Conservation (phyloP, 331 rosid species). For the Malus hybrid region DNA sequence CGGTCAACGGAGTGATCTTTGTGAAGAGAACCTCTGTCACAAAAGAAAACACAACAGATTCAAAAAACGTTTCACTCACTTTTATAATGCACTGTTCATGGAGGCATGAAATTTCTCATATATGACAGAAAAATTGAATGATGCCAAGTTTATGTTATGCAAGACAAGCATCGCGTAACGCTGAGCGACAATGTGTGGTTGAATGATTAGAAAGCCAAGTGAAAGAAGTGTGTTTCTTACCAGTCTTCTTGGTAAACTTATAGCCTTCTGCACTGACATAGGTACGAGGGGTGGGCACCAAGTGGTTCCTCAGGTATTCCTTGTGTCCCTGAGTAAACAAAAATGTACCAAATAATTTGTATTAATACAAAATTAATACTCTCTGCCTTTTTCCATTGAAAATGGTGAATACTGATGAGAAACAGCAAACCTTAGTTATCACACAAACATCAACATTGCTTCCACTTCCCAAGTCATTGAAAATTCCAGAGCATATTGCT, state of each 20-base stretch:
- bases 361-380: constrained; percentile 5
- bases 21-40: constrained; percentile 72
- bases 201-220: neutral
- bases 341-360: constrained; percentile 10
- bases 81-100: neutral
- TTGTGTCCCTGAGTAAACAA: constrained; percentile 52
- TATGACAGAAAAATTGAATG: neutral
- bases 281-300: constrained; percentile 72
- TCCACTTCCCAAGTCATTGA: constrained; percentile 91
- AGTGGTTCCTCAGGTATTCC: constrained; percentile 77
- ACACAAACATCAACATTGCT: constrained; percentile 86
- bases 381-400: neutral
- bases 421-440: constrained; percentile 70
- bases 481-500: constrained; percentile 85
- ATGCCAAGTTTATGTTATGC: neutral
- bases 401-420: constrained; percentile 4
- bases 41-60: constrained; percentile 7
- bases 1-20: constrained; percentile 69
- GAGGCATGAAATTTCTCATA: neutral
- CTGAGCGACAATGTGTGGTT: neutral
- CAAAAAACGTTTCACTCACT: neutral
- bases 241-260: constrained; percentile 65
- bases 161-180: neutral
- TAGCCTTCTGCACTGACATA: constrained; percentile 58
- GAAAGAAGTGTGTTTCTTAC: constrained; percentile 34